phyloP scores from a whole-genome alignment of 176 grass and related monocot species.

The Zoysia pacifica region DNA sequence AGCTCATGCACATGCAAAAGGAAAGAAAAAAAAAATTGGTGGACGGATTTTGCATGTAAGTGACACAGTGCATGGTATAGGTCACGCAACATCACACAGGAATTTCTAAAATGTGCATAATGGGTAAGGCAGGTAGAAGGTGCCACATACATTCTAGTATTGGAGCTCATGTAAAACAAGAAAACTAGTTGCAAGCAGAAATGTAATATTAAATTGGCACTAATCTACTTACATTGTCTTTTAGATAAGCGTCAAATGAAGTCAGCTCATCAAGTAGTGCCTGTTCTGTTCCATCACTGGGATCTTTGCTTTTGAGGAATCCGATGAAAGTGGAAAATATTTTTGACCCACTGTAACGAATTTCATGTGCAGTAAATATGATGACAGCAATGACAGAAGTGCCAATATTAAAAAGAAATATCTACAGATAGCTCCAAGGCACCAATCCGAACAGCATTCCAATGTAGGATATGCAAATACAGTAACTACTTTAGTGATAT shows the following conservation, averaged over 20 bases:
- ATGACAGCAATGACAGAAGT: slow-evolving; percentile 1
- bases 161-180: slow-evolving; percentile 15
- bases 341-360: slow-evolving; percentile 71
- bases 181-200: slow-evolving; percentile 8
- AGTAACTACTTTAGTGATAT: slow-evolving; percentile 20
- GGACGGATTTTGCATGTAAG: background rate
- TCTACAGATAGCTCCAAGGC: background rate
- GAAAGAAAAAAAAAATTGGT: background rate
- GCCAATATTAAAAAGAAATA: background rate
- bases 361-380: slow-evolving; percentile 26
- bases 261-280: slow-evolving; percentile 65
- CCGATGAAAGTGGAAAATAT: slow-evolving; percentile 87
- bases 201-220: slow-evolving; percentile 18
- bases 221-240: slow-evolving; percentile 70
- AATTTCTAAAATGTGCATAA: background rate
- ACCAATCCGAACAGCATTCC: background rate
- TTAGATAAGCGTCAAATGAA: slow-evolving; percentile 69
- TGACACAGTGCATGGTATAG: background rate
- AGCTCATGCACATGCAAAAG: background rate
- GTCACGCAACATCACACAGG: background rate
- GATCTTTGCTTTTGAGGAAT: slow-evolving; percentile 91
- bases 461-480: background rate
- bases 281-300: slow-evolving; percentile 76
- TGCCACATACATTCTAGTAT: slow-evolving; percentile 5
- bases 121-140: slow-evolving; percentile 17